A percentile compares a stretch with the other conserved stretches of the same genome.
Evolutionary conservation across 495 filamentous ascomycete genomes (phyloP).

Genomic region (Trichoderma gamsii): DNA sequence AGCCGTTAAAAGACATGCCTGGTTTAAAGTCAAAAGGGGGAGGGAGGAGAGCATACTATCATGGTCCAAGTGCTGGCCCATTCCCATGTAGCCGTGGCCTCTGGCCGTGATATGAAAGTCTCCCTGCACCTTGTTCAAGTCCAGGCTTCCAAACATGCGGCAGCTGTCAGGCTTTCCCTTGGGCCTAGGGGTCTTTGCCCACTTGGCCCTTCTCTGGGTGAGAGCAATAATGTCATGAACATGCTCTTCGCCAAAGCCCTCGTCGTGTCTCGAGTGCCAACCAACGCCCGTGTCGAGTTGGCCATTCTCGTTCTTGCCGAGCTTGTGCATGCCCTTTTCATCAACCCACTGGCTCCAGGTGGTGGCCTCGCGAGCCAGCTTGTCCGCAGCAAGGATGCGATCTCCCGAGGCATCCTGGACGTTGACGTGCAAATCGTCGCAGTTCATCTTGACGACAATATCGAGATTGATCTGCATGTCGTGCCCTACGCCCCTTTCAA

Average conservation of each 20-base stretch:
- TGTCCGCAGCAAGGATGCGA: constrained; percentile 73
- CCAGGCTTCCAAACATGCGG: constrained; percentile 81
- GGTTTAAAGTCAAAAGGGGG: background rate
- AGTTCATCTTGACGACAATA: constrained; percentile 86
- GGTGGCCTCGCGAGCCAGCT: constrained; percentile 70
- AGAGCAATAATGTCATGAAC: constrained; percentile 65
- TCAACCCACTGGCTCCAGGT: constrained; percentile 78
- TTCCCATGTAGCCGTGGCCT: constrained; percentile 85
- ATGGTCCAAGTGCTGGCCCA: constrained; percentile 79
- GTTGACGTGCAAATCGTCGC: constrained; percentile 84
- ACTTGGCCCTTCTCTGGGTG: constrained; percentile 50
- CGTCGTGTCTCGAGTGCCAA: constrained; percentile 48
- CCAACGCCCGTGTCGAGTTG: constrained; percentile 47
- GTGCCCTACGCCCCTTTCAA: constrained; percentile 88
- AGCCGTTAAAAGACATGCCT: background rate
- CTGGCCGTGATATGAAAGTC: constrained; percentile 97
- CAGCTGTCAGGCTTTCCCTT: constrained; percentile 57
- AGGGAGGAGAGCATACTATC: constrained; percentile 41
- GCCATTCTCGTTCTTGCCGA: constrained; percentile 48
- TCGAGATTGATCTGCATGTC: constrained; percentile 92
- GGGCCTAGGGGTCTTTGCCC: constrained; percentile 67
- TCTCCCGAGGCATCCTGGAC: constrained; percentile 95
- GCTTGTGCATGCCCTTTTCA: constrained; percentile 57
- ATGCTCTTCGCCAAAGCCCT: constrained; percentile 61
- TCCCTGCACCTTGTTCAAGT: constrained; percentile 92